Percentiles rank a stretch among this genome's conserved stretches.
Evolutionary conservation across 345 rosid species (phyloP).

Genomic region (Camelina sativa): DNA sequence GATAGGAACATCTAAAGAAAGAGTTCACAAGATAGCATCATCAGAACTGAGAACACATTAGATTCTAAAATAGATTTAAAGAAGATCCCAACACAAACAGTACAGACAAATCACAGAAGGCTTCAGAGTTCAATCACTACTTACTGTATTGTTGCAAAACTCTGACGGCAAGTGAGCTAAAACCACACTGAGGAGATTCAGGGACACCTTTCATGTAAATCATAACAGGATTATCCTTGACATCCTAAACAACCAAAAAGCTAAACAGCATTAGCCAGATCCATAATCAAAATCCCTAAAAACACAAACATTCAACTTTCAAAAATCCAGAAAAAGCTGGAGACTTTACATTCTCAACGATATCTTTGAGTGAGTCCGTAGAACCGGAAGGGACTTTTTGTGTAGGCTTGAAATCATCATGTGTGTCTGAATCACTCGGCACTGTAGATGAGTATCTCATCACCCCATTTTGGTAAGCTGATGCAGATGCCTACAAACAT

Average conservation of each 20-base stretch:
- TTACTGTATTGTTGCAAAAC: conserved; percentile 79
- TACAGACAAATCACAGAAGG: neutral
- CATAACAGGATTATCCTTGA: conserved; percentile 89
- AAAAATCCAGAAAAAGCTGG: conserved; percentile 1
- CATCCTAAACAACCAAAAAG: conserved; percentile 61
- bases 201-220: conserved; percentile 97
- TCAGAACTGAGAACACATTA: neutral
- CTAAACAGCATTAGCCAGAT: conserved; percentile 23
- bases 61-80: neutral
- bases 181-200: conserved; percentile 92
- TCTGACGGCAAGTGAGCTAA: conserved; percentile 92
- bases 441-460: conserved; percentile 55
- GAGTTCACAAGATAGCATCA: neutral
- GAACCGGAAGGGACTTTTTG: conserved; percentile 59
- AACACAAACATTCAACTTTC: neutral
- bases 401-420: conserved; percentile 79
- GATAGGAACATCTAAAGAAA: conserved; percentile 66
- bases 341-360: conserved; percentile 71
- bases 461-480: conserved; percentile 49
- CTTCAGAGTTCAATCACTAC: conserved; percentile 27
- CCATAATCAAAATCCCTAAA: neutral
- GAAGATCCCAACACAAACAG: neutral
- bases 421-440: conserved; percentile 80
- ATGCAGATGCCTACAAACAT: conserved; percentile 54
- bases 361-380: conserved; percentile 57